A percentile compares a stretch with the other conserved stretches of the same genome.
Evolutionary conservation across 2,329 filamentous ascomycete genomes (phyloP).

Genomic region (Ascochyta clinopodiicola): DNA sequence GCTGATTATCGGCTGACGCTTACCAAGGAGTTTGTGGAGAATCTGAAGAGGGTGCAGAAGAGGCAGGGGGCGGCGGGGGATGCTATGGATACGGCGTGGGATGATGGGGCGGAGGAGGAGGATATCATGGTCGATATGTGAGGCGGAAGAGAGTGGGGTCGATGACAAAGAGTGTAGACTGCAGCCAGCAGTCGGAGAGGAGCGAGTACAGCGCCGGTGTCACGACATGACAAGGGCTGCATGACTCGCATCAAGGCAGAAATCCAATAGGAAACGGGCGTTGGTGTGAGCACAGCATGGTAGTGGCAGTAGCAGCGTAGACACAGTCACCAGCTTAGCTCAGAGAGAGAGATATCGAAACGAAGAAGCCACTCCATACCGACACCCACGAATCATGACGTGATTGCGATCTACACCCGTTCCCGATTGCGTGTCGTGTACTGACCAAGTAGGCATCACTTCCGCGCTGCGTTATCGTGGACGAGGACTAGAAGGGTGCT

Average conservation of each 20-base stretch:
- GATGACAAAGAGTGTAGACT: not conserved
- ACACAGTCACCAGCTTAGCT: too few relatives aligned
- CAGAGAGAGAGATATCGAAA: too few relatives aligned
- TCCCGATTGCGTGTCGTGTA: not conserved
- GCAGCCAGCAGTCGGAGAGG: too few relatives aligned
- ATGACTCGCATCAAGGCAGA: slow-evolving; percentile 34
- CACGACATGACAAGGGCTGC: slow-evolving; percentile 39
- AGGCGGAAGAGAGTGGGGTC: not conserved
- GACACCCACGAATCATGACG: slow-evolving; percentile 10
- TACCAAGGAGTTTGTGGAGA: slow-evolving; percentile 65
- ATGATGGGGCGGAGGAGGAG: slow-evolving; percentile 46
- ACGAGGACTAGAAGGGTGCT: not conserved
- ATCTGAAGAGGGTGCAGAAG: slow-evolving; percentile 56
- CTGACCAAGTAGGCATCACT: not conserved
- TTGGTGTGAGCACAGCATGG: slow-evolving; percentile 2
- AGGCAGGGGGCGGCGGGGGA: slow-evolving; percentile 44
- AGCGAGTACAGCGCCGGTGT: not conserved
- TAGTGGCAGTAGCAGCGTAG: too few relatives aligned
- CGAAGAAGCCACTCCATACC: not conserved
- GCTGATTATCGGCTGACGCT: slow-evolving; percentile 63
- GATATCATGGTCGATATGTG: slow-evolving; percentile 50
- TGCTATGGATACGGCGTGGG: slow-evolving; percentile 47
- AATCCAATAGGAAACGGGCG: slow-evolving; percentile 8
- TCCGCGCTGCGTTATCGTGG: not conserved
- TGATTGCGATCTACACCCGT: not conserved